A percentile compares a stretch with the other conserved stretches of the same genome.
Conservation (phyloP, 768 basidiomycete genomes). For the Cystofilobasidium bisporidii region DNA sequence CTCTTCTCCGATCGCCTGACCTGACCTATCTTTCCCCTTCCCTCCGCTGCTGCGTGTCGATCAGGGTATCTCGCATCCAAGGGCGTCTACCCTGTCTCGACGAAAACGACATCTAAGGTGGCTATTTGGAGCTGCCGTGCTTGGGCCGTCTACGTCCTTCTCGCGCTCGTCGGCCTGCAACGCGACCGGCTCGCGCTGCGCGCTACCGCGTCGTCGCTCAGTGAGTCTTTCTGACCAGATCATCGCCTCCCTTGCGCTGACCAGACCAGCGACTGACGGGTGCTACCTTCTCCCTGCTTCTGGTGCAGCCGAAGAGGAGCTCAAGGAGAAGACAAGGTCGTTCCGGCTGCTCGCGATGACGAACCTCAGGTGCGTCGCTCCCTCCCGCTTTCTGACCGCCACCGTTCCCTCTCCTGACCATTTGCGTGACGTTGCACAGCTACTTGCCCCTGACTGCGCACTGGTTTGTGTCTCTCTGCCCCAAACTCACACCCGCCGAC, state of each 20-base stretch:
- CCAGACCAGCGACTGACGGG: no score
- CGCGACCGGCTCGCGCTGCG: background rate
- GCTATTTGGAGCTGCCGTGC: slow-evolving; percentile 66
- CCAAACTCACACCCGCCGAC: no score
- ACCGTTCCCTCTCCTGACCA: background rate
- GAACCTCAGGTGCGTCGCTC: background rate
- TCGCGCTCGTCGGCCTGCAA: slow-evolving; percentile 17
- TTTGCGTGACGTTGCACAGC: slow-evolving; percentile 49
- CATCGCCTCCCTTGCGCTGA: background rate
- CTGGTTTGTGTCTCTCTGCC: slow-evolving; percentile 49
- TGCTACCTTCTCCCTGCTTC: background rate
- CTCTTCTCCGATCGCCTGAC: background rate
- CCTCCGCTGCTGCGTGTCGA: no score
- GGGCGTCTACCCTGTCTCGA: slow-evolving; percentile 28
- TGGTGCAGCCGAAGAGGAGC: background rate
- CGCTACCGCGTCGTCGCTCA: background rate
- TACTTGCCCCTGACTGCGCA: slow-evolving; percentile 77
- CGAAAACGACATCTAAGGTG: slow-evolving; percentile 36
- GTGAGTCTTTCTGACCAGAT: no score
- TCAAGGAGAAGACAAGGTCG: background rate
- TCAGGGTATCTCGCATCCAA: slow-evolving; percentile 34
- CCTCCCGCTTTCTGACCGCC: background rate
- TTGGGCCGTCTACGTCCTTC: slow-evolving; percentile 50
- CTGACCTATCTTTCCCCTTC: no score
- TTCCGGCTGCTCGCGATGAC: background rate